phyloP scores from a whole-genome alignment of 768 basidiomycete species.

The Hericium erinaceus region DNA sequence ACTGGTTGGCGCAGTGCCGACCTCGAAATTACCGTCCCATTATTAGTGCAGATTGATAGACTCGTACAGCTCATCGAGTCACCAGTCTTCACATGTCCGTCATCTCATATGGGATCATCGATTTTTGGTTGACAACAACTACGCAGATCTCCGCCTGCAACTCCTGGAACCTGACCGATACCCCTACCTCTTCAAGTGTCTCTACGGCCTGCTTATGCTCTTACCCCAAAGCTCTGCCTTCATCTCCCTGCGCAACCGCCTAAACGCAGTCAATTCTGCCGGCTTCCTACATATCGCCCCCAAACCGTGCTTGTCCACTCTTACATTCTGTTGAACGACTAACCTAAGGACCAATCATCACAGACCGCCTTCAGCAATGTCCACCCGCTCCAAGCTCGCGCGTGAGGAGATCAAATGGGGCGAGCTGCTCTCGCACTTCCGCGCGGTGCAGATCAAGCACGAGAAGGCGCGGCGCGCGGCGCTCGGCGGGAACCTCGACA shows the following conservation, averaged over 20 bases:
- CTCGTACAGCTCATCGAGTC: slow-evolving; percentile 97
- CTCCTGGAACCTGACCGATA: slow-evolving; percentile 95
- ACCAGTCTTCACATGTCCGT: slow-evolving; percentile 92
- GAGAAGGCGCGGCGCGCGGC: slow-evolving; percentile 84
- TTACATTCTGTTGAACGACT: neutral
- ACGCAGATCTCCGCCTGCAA: slow-evolving; percentile 75
- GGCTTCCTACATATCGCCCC: slow-evolving; percentile 90
- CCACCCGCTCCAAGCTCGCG: slow-evolving; percentile 65
- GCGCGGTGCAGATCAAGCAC: slow-evolving; percentile 79
- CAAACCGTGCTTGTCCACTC: slow-evolving; percentile 50
- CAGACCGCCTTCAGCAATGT: slow-evolving; percentile 21
- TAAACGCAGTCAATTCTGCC: slow-evolving; percentile 91
- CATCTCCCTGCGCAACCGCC: slow-evolving; percentile 83
- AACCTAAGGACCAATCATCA: neutral
- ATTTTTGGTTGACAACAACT: slow-evolving; percentile 1
- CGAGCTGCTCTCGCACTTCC: slow-evolving; percentile 88
- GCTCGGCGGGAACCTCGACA: slow-evolving; percentile 39
- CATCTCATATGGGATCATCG: neutral
- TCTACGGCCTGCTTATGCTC: slow-evolving; percentile 95
- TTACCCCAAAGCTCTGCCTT: slow-evolving; percentile 96
- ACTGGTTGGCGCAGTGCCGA: slow-evolving; percentile 58
- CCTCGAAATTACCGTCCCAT: slow-evolving; percentile 88
- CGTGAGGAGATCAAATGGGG: slow-evolving; percentile 97
- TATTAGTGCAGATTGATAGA: slow-evolving; percentile 95
- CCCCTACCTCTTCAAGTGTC: slow-evolving; percentile 93